Conservation (phyloP, 176 grass and related monocot genomes). For the Oryza meyeriana region DNA sequence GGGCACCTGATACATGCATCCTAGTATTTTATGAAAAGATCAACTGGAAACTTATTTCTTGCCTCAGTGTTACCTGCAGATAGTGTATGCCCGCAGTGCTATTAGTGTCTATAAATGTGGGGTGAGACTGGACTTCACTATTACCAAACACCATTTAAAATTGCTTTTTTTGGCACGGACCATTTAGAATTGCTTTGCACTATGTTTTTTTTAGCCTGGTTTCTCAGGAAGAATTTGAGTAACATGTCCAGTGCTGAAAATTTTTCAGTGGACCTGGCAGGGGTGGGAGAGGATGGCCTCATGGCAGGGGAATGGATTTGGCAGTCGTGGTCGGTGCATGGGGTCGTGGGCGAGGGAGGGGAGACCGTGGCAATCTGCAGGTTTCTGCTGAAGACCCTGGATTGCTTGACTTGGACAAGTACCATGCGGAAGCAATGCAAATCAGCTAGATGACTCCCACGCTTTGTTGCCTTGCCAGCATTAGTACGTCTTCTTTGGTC, state of each 20-base stretch:
- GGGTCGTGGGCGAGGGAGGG: conserved; percentile 4
- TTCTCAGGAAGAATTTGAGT: neutral
- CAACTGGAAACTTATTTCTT: neutral
- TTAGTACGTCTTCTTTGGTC: no score
- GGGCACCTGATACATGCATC: neutral
- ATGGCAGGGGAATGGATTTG: no score
- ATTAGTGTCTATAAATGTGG: neutral
- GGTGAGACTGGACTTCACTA: neutral
- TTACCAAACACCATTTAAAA: neutral
- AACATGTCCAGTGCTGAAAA: neutral
- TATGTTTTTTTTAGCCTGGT: neutral
- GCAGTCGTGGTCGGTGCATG: conserved; percentile 16
- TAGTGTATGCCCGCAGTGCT: neutral
- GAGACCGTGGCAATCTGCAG: neutral
- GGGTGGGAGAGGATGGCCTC: no score
- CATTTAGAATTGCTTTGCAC: no score
- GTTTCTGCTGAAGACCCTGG: conserved; percentile 52
- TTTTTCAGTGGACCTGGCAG: conserved; percentile 17
- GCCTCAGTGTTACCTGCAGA: neutral
- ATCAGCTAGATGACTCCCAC: conserved; percentile 25
- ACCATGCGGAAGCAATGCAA: conserved; percentile 44
- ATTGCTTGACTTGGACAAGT: conserved; percentile 55
- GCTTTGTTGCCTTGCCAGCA: neutral
- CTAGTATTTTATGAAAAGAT: neutral
- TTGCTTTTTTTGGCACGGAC: neutral